Conservation (phyloP, 495 filamentous ascomycete genomes). For the Venustampulla echinocandica region DNA sequence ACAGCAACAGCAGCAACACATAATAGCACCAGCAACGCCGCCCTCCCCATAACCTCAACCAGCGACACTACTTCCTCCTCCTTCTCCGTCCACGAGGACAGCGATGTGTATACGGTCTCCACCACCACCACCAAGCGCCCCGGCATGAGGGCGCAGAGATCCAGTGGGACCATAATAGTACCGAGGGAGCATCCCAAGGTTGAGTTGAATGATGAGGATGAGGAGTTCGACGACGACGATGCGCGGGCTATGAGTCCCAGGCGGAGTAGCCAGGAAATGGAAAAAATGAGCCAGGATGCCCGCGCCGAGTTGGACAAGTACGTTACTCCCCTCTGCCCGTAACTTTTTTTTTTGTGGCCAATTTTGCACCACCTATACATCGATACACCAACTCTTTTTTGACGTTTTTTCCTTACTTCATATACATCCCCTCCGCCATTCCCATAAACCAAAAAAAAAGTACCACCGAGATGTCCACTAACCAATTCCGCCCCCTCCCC, state of each 20-base stretch:
- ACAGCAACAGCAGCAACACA: too few relatives aligned
- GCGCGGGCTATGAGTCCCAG: slow-evolving; percentile 92
- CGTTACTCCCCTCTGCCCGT: slow-evolving; percentile 47
- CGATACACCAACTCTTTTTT: too few relatives aligned
- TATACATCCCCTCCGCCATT: too few relatives aligned
- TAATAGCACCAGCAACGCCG: neutral
- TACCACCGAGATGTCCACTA: neutral
- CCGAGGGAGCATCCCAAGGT: slow-evolving; percentile 62
- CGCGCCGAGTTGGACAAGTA: slow-evolving; percentile 49
- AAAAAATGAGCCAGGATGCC: slow-evolving; percentile 75
- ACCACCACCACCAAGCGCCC: slow-evolving; percentile 10
- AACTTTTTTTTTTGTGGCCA: slow-evolving; percentile 28
- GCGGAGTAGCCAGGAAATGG: slow-evolving; percentile 79
- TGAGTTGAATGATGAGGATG: slow-evolving; percentile 52
- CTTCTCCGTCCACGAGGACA: slow-evolving; percentile 11
- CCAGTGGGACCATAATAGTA: slow-evolving; percentile 73
- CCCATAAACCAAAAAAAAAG: neutral
- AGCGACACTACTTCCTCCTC: slow-evolving; percentile 9
- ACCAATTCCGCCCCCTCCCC: slow-evolving; percentile 1
- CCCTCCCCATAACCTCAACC: neutral
- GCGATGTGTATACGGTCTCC: neutral
- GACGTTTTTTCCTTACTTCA: too few relatives aligned
- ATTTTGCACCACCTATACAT: too few relatives aligned
- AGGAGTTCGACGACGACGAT: slow-evolving; percentile 72
- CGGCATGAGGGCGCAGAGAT: slow-evolving; percentile 47